Base-by-base conservation (phyloP, 2,329 filamentous ascomycete species). In the Ascochyta viciae-villosae region DNA sequence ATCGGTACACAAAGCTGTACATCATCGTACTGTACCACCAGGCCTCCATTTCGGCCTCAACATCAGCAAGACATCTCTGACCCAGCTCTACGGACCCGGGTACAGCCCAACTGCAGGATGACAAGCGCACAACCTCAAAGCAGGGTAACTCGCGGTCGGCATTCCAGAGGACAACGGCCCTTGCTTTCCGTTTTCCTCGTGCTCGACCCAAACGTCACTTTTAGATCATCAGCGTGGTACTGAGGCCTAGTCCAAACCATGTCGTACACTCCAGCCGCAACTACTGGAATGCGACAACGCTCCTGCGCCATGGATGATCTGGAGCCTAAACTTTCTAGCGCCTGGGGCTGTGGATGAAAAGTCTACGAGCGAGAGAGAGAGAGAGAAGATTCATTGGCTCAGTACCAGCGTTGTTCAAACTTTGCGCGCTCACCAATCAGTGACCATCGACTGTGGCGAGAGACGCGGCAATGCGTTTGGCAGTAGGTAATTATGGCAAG, bases 71-170 rank as follows among this genome's bases (percentile, higher is more conserved):
- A 19, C 34, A 1, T n/a, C 10, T 16, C 8, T 31, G 19, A 37
- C 50, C 52, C 52, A 41, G 29, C 41, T 50, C 52, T 55, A 5
- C 41, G 52, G 52, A 24, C 46, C 27, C 46, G 42, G 52, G 52
- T 27, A 31, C 34, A 39, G 50, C 45, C 24, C 22, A 35, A 49
- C 40, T 50, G 52, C 52, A 55, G 52, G 52, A 39, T 38, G 41
- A 44, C 49, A 34, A 29, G 40, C 39, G 48, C 39, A 43, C 40
- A 38, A 37, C 24, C 37, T 24, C 37, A 24, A 31, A 22, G 29
- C 38, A 43, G 43, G 16, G 50, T 19, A 9, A n/a, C 4, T 29
- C 27, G 7, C 35, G 27, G 38, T 16, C 39, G 39, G 6, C 50
- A 38, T 43, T 48, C 43, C 43, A 31, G 8, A 35, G 26, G 29